Percentiles rank a stretch among this genome's conserved stretches.
Conservation (phyloP, 2,329 filamentous ascomycete genomes). For the Pseudogymnoascus sp. region DNA sequence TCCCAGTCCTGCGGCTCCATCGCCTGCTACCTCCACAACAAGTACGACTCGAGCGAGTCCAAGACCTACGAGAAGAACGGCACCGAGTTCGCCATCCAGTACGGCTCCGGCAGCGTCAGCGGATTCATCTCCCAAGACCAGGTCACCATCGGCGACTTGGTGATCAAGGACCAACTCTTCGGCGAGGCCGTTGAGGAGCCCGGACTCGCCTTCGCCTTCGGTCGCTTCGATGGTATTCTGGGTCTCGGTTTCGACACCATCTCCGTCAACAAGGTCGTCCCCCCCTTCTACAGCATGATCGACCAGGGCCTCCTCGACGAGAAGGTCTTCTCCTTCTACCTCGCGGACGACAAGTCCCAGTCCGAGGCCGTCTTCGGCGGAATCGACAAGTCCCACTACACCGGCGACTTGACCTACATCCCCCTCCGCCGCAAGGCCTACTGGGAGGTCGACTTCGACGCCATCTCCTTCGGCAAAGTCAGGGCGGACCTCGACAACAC, state of each 20-base stretch:
- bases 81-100: slow-evolving; percentile 82
- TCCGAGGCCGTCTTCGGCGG: slow-evolving; percentile 90
- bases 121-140: slow-evolving; percentile 89
- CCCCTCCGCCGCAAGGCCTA: slow-evolving; percentile 97
- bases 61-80: slow-evolving; percentile 93
- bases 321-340: slow-evolving; percentile 93
- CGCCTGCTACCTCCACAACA: slow-evolving; percentile 93
- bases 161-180: slow-evolving; percentile 83
- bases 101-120: slow-evolving; percentile 88
- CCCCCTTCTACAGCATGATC: slow-evolving; percentile 94
- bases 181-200: slow-evolving; percentile 94
- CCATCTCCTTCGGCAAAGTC: slow-evolving; percentile 80
- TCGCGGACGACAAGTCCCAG: slow-evolving; percentile 65
- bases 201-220: slow-evolving; percentile 94
- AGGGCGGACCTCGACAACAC: slow-evolving; percentile 87
- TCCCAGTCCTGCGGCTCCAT: slow-evolving; percentile 86
- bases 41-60: slow-evolving; percentile 87
- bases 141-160: slow-evolving; percentile 79
- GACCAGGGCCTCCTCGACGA: slow-evolving; percentile 85
- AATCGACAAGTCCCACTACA: slow-evolving; percentile 69
- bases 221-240: slow-evolving; percentile 92
- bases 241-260: slow-evolving; percentile 92
- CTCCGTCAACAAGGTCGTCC: slow-evolving; percentile 90
- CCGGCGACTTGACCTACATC: slow-evolving; percentile 83
- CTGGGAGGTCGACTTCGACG: slow-evolving; percentile 96